Percentiles rank a stretch among this genome's conserved stretches.
Conservation (phyloP, 129 eudicot species). For the Pulicaria dysenterica region DNA sequence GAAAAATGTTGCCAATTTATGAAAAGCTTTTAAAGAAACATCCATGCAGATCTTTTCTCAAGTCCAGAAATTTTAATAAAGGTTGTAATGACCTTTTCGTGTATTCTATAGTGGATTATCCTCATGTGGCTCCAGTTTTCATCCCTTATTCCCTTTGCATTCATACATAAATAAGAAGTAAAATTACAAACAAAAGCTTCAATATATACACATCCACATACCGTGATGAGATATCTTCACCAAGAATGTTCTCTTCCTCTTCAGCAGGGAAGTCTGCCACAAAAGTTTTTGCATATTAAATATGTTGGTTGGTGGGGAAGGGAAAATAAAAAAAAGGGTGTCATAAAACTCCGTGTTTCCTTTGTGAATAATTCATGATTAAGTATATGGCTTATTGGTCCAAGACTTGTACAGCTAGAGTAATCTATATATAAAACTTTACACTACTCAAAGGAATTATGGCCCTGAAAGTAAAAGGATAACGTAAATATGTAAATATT, state of each 20-base stretch:
- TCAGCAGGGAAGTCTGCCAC: conserved; percentile 51
- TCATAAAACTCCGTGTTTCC: not conserved
- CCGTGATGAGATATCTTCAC: conserved; percentile 84
- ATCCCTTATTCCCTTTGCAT: not conserved
- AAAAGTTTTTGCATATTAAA: conserved; percentile 10
- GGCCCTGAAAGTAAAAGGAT: not conserved
- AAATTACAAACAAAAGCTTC: not conserved
- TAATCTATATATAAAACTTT: conserved; percentile 4
- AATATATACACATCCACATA: conserved; percentile 28
- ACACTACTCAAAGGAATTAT: not conserved
- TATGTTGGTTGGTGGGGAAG: not conserved
- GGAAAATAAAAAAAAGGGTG: too few species aligned
- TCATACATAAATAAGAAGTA: not conserved
- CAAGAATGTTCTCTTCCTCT: conserved; percentile 59
- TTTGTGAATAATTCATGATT: not conserved
- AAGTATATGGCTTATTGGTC: not conserved
- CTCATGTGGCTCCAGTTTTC: too few species aligned
- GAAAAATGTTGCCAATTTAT: too few species aligned
- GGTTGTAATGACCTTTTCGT: too few species aligned
- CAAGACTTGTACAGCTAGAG: not conserved
- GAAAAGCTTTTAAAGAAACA: too few species aligned
- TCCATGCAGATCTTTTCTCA: too few species aligned
- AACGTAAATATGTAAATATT: conserved; percentile 1
- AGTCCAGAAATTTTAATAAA: too few species aligned
- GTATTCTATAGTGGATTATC: too few species aligned